A percentile compares a stretch with the other conserved stretches of the same genome.
Conservation (phyloP, 2,329 filamentous ascomycete genomes). For the Paraconiothyrium brasiliense region DNA sequence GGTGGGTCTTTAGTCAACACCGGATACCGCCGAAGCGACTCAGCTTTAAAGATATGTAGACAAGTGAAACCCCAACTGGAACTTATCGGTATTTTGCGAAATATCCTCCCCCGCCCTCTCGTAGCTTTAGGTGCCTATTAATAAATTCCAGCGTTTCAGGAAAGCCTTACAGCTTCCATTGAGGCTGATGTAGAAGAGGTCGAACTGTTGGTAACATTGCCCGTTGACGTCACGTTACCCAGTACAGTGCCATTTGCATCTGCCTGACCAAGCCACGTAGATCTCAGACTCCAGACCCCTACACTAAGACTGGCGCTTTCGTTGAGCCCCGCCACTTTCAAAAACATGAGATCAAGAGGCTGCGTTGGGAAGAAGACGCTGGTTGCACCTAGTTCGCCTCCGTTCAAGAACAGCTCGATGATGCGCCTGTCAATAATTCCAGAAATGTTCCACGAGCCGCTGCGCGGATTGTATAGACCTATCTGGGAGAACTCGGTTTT, state of each 20-base stretch:
- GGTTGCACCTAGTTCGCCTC: constrained; percentile 61
- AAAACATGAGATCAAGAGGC: constrained; percentile 50
- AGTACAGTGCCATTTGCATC: constrained; percentile 42
- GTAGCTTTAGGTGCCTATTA: no score
- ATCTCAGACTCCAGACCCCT: constrained; percentile 50
- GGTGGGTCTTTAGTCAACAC: no score
- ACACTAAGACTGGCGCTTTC: constrained; percentile 51
- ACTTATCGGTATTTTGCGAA: no score
- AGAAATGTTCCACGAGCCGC: constrained; percentile 54
- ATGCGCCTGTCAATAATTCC: constrained; percentile 65
- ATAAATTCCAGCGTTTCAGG: neutral
- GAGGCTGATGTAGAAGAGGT: neutral
- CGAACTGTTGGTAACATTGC: neutral
- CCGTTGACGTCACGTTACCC: constrained; percentile 45
- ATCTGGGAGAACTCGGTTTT: constrained; percentile 62
- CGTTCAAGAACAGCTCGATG: constrained; percentile 65
- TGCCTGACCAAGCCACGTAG: constrained; percentile 48
- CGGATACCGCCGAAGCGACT: no score
- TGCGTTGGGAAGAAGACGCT: constrained; percentile 61
- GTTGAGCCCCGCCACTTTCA: constrained; percentile 45
- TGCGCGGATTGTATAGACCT: constrained; percentile 30
- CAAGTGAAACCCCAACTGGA: no score
- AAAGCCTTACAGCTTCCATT: constrained; percentile 3
- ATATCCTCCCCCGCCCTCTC: no score
- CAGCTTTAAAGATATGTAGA: no score